These are phyloP conservation scores for Citrus medica DNA, from an alignment of 345 rosid species.

Conservation along the genomic window DNA sequence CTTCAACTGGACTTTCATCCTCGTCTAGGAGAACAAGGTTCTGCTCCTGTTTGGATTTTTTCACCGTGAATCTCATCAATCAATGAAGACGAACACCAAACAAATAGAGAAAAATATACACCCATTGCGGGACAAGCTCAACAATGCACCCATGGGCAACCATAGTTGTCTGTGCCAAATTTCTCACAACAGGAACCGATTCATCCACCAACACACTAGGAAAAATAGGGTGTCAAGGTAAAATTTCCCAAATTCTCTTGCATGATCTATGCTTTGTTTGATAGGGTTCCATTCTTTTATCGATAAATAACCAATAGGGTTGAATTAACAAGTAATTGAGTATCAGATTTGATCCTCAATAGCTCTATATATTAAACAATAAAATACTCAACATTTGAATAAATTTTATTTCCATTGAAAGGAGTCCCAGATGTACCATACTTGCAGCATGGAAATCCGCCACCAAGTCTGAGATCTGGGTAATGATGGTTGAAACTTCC, in stretches of 20 bases:
- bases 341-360: not conserved
- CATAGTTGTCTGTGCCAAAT: not conserved
- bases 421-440: not conserved
- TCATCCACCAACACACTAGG: not conserved
- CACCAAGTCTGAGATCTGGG: not conserved
- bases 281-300: not conserved
- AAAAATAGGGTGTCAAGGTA: not conserved
- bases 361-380: not conserved
- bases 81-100: slow-evolving; percentile 1
- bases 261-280: not conserved
- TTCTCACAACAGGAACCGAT: not conserved
- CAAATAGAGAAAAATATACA: not conserved
- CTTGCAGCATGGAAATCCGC: not conserved
- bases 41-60: slow-evolving; percentile 31
- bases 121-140: not conserved
- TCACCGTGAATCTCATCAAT: slow-evolving; percentile 3
- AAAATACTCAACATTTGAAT: not conserved
- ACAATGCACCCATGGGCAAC: not conserved
- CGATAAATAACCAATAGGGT: not conserved
- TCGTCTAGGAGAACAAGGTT: slow-evolving; percentile 70
- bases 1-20: slow-evolving; percentile 42
- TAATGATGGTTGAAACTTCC: not conserved
- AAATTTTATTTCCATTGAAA: not conserved
- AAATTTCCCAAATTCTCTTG: not conserved
- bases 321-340: not conserved